Evolutionary conservation across 116 monocot species (phyloP).

Genomic region (Zostera marina): DNA sequence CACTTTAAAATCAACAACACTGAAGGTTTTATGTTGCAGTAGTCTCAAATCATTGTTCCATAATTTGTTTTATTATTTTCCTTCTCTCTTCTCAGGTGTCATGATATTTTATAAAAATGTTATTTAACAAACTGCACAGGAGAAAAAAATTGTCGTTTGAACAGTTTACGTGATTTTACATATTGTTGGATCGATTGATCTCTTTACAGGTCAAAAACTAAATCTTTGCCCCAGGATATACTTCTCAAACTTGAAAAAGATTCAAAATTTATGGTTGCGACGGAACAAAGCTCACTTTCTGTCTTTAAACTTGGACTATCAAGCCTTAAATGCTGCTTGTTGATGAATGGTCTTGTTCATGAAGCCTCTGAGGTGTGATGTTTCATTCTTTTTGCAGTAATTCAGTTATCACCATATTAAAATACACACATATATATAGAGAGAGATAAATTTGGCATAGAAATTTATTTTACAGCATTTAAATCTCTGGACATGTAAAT

Average conservation of each 20-base stretch:
- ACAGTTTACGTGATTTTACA: neutral
- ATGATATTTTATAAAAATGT: neutral
- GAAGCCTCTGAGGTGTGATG: slow-evolving; percentile 60
- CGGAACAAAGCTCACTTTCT: slow-evolving; percentile 62
- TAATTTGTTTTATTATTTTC: neutral
- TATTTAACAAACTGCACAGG: neutral
- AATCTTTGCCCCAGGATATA: slow-evolving; percentile 72
- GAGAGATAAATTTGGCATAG: neutral
- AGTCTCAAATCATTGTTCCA: neutral
- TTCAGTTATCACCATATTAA: neutral
- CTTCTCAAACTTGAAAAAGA: slow-evolving; percentile 59
- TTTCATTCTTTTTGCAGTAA: neutral
- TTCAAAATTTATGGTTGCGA: slow-evolving; percentile 31
- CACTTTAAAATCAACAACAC: neutral
- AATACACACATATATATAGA: neutral
- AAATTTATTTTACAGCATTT: neutral
- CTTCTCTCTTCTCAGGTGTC: slow-evolving; percentile 1
- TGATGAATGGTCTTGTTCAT: slow-evolving; percentile 93
- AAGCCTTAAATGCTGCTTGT: slow-evolving; percentile 49
- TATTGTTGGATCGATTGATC: neutral
- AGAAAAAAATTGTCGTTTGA: neutral
- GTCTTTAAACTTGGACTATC: slow-evolving; percentile 79
- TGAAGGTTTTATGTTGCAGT: neutral
- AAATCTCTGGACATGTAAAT: too few species aligned
- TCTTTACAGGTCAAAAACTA: slow-evolving; percentile 59